Evolutionary conservation across 2,329 filamentous ascomycete species (phyloP), one percentile per base, ranked within the genome.

Genomic region (Fusarium azukiicola): DNA sequence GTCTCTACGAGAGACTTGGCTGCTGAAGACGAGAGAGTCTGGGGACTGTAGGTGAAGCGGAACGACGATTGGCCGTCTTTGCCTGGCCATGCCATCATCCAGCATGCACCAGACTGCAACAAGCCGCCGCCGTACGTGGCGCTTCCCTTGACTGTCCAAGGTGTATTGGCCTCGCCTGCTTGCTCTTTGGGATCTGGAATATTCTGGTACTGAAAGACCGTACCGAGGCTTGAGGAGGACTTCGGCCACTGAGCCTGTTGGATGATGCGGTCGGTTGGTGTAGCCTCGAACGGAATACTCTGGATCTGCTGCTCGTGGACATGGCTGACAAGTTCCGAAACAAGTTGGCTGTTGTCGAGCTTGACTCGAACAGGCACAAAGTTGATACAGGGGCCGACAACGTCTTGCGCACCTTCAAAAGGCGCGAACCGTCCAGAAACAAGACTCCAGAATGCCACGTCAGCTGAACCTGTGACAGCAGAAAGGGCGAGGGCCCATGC

Each of bases 31-130:
- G 56, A 61, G 36, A 61, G 56, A 42, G 56, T 42, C 9, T 61
- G 56, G n/a, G 56, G 56, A 19, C 36, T 61, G 36, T 61, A 61
- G n/a, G 56, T 61, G 56, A 61, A 61, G 40, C 56, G 56, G 36
- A 61, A 61, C 6, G 56, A 42, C 21, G 56, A 23, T 17, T 61
- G 36, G 3, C 56, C 56, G 3, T 61, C 36, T 13, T 42, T 61
- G 13, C 38, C 36, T 7, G 56, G 56, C 56, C 56, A 61, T 23
- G 56, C 56, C 36, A 61, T 17, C 4, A 61, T 9, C 56, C 56
- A 61, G 36, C 56, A 61, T 42, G 56, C 56, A 5, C 56, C 56
- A 14, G 56, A 61, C 21, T 61, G 56, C 36, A 61, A 12, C 6
- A 61, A 36, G 11, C 56, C 56, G 7, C 56, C 36, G 4, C 56